A percentile compares a stretch with the other conserved stretches of the same genome.
These are phyloP conservation scores for Cryptococcus floricola DNA, from an alignment of 1,284 basidiomycete species.

Conservation along the genomic window DNA sequence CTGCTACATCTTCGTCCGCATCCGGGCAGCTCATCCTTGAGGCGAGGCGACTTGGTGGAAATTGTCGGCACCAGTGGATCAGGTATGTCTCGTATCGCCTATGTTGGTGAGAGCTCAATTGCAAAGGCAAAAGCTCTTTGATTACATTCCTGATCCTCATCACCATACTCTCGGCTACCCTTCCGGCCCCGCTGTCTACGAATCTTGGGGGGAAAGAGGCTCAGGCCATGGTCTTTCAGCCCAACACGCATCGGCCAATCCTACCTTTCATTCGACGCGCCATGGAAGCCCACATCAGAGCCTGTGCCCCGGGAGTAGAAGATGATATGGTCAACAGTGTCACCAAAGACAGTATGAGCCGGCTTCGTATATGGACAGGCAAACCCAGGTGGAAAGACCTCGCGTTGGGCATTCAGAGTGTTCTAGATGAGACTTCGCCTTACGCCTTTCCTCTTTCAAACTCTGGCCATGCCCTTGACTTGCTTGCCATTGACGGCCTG, in stretches of 20 bases:
- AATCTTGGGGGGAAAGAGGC: conserved; percentile 34
- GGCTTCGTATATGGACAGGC: conserved; percentile 23
- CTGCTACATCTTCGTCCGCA: conserved; percentile 30
- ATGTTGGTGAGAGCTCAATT: not conserved
- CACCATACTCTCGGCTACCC: conserved; percentile 29
- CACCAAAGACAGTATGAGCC: conserved; percentile 13
- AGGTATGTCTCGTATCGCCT: conserved; percentile 25
- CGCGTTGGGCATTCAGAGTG: conserved; percentile 19
- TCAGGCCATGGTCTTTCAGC: conserved; percentile 28
- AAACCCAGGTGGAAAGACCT: conserved; percentile 24
- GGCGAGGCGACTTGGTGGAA: conserved; percentile 46
- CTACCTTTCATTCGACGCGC: conserved; percentile 13
- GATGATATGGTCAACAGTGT: conserved; percentile 9
- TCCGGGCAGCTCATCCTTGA: conserved; percentile 31
- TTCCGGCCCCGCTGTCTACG: conserved; percentile 5
- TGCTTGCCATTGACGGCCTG: conserved; percentile 44
- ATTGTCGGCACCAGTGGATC: conserved; percentile 41
- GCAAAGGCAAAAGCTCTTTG: conserved; percentile 31
- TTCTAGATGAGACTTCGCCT: conserved; percentile 7
- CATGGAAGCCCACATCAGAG: conserved; percentile 30
- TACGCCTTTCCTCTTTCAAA: not conserved
- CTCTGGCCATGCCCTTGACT: conserved; percentile 10
- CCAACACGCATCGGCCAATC: conserved; percentile 23
- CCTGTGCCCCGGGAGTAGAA: not conserved
- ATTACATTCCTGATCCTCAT: conserved; percentile 33